phyloP scores from a whole-genome alignment of 768 basidiomycete species.

The Tephrocybe rancida region DNA sequence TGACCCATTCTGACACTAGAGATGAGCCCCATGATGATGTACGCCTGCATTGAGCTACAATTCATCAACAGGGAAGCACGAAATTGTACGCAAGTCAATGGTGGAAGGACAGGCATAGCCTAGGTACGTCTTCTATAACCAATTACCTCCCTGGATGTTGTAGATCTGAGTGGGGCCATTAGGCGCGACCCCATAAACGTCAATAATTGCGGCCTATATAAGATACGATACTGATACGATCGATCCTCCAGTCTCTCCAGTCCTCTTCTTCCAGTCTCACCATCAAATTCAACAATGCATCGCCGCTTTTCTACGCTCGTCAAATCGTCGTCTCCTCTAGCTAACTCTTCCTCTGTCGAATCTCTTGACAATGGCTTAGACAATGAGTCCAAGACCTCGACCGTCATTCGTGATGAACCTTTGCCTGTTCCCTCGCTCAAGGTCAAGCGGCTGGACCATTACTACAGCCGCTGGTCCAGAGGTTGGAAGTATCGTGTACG shows the following conservation, averaged over 20 bases:
- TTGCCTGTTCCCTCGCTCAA: constrained; percentile 49
- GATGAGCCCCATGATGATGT: background rate
- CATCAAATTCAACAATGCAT: background rate
- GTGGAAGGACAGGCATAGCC: background rate
- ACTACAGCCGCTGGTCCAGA: constrained; percentile 57
- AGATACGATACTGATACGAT: background rate
- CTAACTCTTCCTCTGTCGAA: background rate
- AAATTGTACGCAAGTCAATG: too few species aligned
- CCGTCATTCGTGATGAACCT: constrained; percentile 35
- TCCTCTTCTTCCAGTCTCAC: background rate
- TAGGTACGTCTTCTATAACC: background rate
- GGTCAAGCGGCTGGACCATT: constrained; percentile 61
- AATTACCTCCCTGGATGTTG: background rate
- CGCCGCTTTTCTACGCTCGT: background rate
- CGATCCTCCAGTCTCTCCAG: too few species aligned
- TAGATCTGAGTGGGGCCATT: background rate
- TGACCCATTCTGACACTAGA: background rate
- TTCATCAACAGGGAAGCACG: background rate
- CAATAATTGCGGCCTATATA: background rate
- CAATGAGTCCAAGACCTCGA: constrained; percentile 35
- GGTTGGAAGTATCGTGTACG: constrained; percentile 56
- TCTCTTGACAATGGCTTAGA: constrained; percentile 18
- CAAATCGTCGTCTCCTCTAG: background rate
- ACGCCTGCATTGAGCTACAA: too few species aligned
- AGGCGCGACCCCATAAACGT: too few species aligned